Evolutionary conservation across 2,329 filamentous ascomycete genomes (phyloP), one percentile per base, ranked within the genome.

Genomic region (Calonectria pseudoreteaudii): DNA sequence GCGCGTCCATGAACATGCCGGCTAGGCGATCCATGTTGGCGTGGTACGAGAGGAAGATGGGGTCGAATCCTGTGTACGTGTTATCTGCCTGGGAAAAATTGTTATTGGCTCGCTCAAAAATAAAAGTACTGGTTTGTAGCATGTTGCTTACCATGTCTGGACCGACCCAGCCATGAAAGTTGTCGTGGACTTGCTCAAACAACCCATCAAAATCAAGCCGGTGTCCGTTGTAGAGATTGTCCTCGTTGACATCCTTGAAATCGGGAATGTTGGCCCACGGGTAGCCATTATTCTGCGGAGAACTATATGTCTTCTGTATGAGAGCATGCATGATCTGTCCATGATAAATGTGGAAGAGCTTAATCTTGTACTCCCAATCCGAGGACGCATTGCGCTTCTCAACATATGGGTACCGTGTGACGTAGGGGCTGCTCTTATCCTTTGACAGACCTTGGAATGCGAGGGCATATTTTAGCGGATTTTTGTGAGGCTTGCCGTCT

Each of bases 21-120:
- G 68, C 68, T 7, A 71, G 16, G 14, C 72, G 72, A 47, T 71
- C 72, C 72, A 74, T 74, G 36, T 74, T 68, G 34, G 72, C 71
- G 44, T 74, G 71, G 47, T 74, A 74, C 8, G 71, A 74, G 44
- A 74, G 71, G n/a, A 74, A 74, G 47, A 74, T 71, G 9, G 68
- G 72, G 26, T 74, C 72, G 26, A 71, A 65, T 16, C 47, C 64
- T 8, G 68, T 71, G 23, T 68, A 68, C 13, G 68, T 65, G 41
- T 71, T 71, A 23, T 74, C 71, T 8, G 71, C 68, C 65, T 72
- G n/a, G 20, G n/a, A 34, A 5, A 34, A 5, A n/a, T 28, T n/a
- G 41, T 71, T 18, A 70, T 16, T 38, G 20, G 31, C 4, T 56
- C 10, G 18, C 14, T 20, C 18, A 16, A 28, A 28, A n/a, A n/a